phyloP scores from a whole-genome alignment of 768 basidiomycete species.

The Fistulinella prunicolor region DNA sequence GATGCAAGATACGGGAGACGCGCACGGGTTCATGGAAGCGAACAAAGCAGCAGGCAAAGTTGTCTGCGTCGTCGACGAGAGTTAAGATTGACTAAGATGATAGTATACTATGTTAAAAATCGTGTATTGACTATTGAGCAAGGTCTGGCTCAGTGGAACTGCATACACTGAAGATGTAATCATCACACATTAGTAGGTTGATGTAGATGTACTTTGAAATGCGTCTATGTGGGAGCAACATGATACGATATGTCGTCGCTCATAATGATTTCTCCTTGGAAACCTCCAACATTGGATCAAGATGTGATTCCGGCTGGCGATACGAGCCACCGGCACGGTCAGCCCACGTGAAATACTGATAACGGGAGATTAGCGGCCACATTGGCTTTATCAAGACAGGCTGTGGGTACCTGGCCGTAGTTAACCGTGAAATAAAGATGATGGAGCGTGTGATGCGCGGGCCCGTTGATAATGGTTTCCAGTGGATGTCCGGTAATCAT shows the following conservation, averaged over 20 bases:
- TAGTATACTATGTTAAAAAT: background rate
- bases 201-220: conserved; percentile 16
- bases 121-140: background rate
- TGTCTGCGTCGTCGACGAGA: background rate
- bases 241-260: background rate
- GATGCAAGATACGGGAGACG: background rate
- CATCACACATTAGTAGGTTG: conserved; percentile 18
- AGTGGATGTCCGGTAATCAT: conserved; percentile 92
- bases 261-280: conserved; percentile 30
- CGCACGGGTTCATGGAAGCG: background rate
- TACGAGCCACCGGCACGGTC: conserved; percentile 84
- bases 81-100: background rate
- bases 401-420: conserved; percentile 77
- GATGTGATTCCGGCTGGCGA: conserved; percentile 75
- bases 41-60: background rate
- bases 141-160: background rate
- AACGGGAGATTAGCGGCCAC: conserved; percentile 17
- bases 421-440: conserved; percentile 97
- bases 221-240: conserved; percentile 2
- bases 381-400: background rate
- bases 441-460: conserved; percentile 95
- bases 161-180: conserved; percentile 3
- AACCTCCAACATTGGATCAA: conserved; percentile 81
- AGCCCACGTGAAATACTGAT: conserved; percentile 96
- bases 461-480: conserved; percentile 93